Percentiles rank a stretch among this genome's conserved stretches.
These are phyloP conservation scores for Botryotinia convoluta DNA, from an alignment of 2,329 filamentous ascomycete genomes.

Conservation along the genomic window DNA sequence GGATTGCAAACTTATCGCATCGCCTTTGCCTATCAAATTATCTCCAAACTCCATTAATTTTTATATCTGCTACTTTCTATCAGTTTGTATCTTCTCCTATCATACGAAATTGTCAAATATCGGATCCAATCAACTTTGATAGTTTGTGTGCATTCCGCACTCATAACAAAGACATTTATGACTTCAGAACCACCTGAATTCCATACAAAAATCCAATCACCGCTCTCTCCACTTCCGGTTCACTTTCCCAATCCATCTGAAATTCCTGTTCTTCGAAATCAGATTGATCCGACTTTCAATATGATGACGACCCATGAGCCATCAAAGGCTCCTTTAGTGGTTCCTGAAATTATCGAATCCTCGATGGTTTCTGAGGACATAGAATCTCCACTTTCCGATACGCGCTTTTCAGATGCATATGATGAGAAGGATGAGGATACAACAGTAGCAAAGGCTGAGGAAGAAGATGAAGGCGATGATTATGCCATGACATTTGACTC, in stretches of 20 bases:
- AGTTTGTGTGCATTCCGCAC: constrained; percentile 16
- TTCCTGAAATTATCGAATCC: constrained; percentile 13
- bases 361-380: constrained; percentile 1
- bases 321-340: constrained; percentile 15
- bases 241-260: constrained; percentile 66
- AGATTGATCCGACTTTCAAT: constrained; percentile 70
- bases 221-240: constrained; percentile 68
- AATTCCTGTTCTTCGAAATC: constrained; percentile 67
- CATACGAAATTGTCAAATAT: background rate
- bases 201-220: constrained; percentile 63
- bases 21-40: background rate
- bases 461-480: constrained; percentile 37
- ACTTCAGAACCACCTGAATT: constrained; percentile 52
- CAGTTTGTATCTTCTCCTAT: constrained; percentile 13
- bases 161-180: constrained; percentile 21
- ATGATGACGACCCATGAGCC: constrained; percentile 56
- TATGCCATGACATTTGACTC: constrained; percentile 42
- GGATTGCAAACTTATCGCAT: background rate
- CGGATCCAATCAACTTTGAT: background rate
- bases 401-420: constrained; percentile 39
- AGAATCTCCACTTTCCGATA: constrained; percentile 32
- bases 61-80: background rate
- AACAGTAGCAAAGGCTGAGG: constrained; percentile 26
- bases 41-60: background rate
- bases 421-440: constrained; percentile 33